Percentiles rank a stretch among this genome's conserved stretches.
These are phyloP conservation scores for Phialemonium atrogriseum DNA, from an alignment of 2,329 filamentous ascomycete species.

Conservation along the genomic window DNA sequence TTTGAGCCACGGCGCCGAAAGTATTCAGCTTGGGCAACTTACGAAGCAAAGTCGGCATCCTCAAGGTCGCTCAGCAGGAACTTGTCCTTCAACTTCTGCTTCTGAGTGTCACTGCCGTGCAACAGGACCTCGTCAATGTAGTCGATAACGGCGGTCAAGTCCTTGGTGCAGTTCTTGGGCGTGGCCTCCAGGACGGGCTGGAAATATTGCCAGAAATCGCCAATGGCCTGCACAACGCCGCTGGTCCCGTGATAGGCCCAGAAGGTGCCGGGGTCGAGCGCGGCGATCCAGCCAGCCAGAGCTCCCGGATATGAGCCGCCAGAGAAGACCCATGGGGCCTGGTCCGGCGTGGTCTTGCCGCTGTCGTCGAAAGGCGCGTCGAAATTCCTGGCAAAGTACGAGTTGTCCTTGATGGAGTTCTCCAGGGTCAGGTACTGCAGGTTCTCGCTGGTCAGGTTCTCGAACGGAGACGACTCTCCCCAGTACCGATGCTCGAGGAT, in stretches of 20 bases:
- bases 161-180: constrained; percentile 46
- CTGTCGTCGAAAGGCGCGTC: constrained; percentile 40
- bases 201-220: constrained; percentile 49
- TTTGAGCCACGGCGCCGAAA: no score
- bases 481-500: constrained; percentile 35
- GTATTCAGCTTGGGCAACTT: constrained; percentile 20
- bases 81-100: constrained; percentile 36
- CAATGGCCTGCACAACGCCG: constrained; percentile 43
- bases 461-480: constrained; percentile 29
- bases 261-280: constrained; percentile 43
- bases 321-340: constrained; percentile 45
- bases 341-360: constrained; percentile 33
- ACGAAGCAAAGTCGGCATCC: constrained; percentile 34
- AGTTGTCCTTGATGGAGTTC: constrained; percentile 31
- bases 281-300: constrained; percentile 42
- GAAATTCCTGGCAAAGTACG: constrained; percentile 33
- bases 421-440: constrained; percentile 30
- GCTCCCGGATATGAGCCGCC: constrained; percentile 50
- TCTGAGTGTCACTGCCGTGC: constrained; percentile 27
- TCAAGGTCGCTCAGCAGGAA: constrained; percentile 38
- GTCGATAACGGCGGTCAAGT: constrained; percentile 41
- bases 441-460: constrained; percentile 25
- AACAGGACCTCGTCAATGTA: constrained; percentile 39
- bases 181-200: constrained; percentile 43
- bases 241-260: constrained; percentile 51